Percentiles rank a stretch among this genome's conserved stretches.
phyloP scores from a whole-genome alignment of 306 rosid genomes.

The Pterocarpus macrocarpus region DNA sequence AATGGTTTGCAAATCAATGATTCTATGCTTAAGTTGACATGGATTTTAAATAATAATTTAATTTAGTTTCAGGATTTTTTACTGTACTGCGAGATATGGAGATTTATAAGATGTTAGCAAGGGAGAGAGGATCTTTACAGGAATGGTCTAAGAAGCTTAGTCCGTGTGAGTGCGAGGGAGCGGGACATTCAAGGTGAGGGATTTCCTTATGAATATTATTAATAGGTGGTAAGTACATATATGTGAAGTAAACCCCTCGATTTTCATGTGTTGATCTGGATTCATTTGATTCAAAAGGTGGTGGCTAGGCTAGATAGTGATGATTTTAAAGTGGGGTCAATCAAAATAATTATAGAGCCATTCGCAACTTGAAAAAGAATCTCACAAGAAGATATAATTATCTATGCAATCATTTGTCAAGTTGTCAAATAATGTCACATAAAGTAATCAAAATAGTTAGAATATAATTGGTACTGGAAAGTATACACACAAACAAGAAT shows the following conservation, averaged over 20 bases:
- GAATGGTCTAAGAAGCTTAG: too few species aligned
- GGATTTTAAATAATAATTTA: too few species aligned
- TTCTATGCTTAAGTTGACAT: too few species aligned
- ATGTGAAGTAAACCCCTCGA: neutral
- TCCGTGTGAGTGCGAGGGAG: too few species aligned
- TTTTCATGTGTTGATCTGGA: neutral
- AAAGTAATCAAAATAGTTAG: neutral
- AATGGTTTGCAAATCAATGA: neutral
- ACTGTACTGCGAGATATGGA: too few species aligned
- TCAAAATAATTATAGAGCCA: neutral
- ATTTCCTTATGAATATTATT: too few species aligned
- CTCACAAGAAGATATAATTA: neutral
- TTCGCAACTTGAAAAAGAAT: conserved; percentile 1
- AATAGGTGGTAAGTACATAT: neutral
- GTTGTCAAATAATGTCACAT: neutral
- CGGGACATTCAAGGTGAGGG: too few species aligned
- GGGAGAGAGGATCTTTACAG: too few species aligned
- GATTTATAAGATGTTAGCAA: too few species aligned
- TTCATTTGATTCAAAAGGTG: neutral
- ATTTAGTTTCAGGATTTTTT: too few species aligned
- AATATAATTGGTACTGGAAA: neutral
- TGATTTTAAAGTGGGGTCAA: neutral
- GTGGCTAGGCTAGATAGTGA: neutral
- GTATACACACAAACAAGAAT: neutral
- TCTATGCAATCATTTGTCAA: neutral